phyloP scores from a whole-genome alignment of 768 basidiomycete genomes.

The Mycena galopus region DNA sequence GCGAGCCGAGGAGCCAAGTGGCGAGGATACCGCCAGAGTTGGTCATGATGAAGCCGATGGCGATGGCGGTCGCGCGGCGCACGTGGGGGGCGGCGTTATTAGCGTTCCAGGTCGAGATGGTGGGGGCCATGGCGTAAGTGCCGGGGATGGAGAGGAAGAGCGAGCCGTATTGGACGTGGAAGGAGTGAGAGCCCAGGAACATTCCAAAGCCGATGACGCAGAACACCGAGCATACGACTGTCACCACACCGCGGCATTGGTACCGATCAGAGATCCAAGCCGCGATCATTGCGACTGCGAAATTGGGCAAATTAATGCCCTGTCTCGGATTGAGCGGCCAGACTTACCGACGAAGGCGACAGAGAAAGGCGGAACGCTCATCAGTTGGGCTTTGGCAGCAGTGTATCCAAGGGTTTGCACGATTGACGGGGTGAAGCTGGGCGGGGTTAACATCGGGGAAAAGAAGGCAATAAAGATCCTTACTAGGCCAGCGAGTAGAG shows the following conservation, averaged over 20 bases:
- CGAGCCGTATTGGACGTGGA: slow-evolving; percentile 56
- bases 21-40: slow-evolving; percentile 59
- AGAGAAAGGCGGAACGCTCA: slow-evolving; percentile 61
- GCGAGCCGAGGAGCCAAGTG: slow-evolving; percentile 56
- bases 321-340: background rate
- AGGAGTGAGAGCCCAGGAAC: slow-evolving; percentile 51
- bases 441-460: slow-evolving; percentile 47
- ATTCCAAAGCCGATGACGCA: slow-evolving; percentile 54
- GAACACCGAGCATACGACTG: slow-evolving; percentile 47
- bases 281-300: slow-evolving; percentile 40
- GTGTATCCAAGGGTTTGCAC: slow-evolving; percentile 62
- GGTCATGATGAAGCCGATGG: slow-evolving; percentile 56
- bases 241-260: slow-evolving; percentile 44
- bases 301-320: background rate
- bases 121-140: slow-evolving; percentile 54
- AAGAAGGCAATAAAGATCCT: slow-evolving; percentile 37
- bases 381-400: slow-evolving; percentile 59
- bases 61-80: slow-evolving; percentile 63
- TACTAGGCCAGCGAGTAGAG: slow-evolving; percentile 66
- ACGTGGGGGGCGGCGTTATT: slow-evolving; percentile 64
- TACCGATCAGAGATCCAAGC: slow-evolving; percentile 44
- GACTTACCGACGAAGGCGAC: slow-evolving; percentile 47
- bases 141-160: slow-evolving; percentile 61
- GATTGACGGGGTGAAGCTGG: slow-evolving; percentile 71
- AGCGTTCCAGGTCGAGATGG: slow-evolving; percentile 60